Evolutionary conservation across 441 rosid species (phyloP).

Genomic region (Francoa sonchifolia): DNA sequence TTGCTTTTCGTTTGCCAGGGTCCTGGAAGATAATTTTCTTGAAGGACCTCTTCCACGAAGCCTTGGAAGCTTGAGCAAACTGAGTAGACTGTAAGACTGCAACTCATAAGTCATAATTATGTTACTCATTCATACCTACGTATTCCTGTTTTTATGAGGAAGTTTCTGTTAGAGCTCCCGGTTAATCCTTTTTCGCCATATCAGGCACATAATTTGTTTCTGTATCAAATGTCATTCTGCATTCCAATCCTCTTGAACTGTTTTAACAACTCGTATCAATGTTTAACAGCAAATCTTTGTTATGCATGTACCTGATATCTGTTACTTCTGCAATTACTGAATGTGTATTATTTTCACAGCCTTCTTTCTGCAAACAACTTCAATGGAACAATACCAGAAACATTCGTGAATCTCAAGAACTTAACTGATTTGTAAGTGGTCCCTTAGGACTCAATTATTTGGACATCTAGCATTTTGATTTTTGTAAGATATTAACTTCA

Average conservation of each 20-base stretch:
- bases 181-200: not conserved
- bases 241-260: not conserved
- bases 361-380: constrained; percentile 57
- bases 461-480: not conserved
- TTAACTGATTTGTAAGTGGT: constrained; percentile 63
- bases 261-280: not conserved
- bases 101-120: not conserved
- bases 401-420: constrained; percentile 44
- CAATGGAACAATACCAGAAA: constrained; percentile 51
- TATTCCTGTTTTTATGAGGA: too few relatives aligned
- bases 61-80: constrained; percentile 45
- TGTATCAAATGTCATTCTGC: too few relatives aligned
- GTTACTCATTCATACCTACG: not conserved
- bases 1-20: constrained; percentile 25
- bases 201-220: too few relatives aligned
- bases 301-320: not conserved
- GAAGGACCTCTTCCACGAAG: constrained; percentile 44
- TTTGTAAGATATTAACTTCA: constrained; percentile 2
- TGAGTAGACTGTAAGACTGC: constrained; percentile 42
- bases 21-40: constrained; percentile 48
- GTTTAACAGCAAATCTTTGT: too few relatives aligned
- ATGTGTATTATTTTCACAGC: constrained; percentile 15
- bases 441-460: not conserved
- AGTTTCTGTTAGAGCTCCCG: too few relatives aligned
- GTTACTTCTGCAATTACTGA: not conserved